Percentiles rank a stretch among this genome's conserved stretches.
phyloP scores from a whole-genome alignment of 441 rosid species.

The Pelargonium exstipulatum region DNA sequence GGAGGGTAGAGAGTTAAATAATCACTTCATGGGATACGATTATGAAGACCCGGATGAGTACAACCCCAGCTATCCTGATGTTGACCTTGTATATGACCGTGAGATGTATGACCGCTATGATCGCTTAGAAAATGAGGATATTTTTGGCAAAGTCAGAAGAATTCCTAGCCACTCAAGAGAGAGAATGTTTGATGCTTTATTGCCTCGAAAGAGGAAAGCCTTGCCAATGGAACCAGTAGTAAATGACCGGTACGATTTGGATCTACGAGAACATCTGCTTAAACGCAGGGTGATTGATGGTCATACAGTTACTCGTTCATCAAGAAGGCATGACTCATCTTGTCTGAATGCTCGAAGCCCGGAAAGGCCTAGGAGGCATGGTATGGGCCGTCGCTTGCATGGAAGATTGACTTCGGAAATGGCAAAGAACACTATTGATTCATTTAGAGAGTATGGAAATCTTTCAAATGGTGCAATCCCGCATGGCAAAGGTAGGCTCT shows the following conservation, averaged over 20 bases:
- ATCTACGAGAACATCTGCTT: conserved; percentile 40
- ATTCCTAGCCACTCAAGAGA: conserved; percentile 18
- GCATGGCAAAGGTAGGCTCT: conserved; percentile 23
- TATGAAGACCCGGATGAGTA: conserved; percentile 31
- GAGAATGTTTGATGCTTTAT: conserved; percentile 27
- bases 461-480: conserved; percentile 19
- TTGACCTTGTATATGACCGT: conserved; percentile 22
- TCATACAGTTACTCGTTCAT: conserved; percentile 19
- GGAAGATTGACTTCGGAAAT: conserved; percentile 31
- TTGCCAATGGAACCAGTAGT: conserved; percentile 23
- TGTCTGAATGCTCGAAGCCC: conserved; percentile 16
- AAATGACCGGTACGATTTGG: conserved; percentile 20
- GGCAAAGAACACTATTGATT: conserved; percentile 25
- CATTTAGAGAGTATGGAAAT: conserved; percentile 23
- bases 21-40: conserved; percentile 30
- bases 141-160: conserved; percentile 21
- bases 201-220: conserved; percentile 32
- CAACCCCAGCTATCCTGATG: conserved; percentile 26
- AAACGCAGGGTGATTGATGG: conserved; percentile 28
- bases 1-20: conserved; percentile 23
- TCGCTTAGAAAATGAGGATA: conserved; percentile 22
- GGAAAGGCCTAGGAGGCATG: conserved; percentile 27
- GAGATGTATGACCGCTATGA: conserved; percentile 24
- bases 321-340: conserved; percentile 28
- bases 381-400: conserved; percentile 16